Evolutionary conservation across 1,284 basidiomycete species (phyloP).

Genomic region (Sanghuangporus baumii): DNA sequence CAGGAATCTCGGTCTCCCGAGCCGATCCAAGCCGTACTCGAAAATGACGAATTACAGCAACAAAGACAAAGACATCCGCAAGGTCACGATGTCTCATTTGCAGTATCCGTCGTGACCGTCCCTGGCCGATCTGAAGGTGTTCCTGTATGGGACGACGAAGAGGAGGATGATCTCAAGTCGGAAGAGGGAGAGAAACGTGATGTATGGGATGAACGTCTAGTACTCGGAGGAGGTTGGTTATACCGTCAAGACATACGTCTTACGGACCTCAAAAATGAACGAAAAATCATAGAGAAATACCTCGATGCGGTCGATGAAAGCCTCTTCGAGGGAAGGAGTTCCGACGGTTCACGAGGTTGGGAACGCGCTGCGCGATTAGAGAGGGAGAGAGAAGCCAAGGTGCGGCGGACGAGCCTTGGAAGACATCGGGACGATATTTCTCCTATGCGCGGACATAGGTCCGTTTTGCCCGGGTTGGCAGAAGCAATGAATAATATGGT

Average conservation of each 20-base stretch:
- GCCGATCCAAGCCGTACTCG: conserved; percentile 33
- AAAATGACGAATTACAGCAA: conserved; percentile 19
- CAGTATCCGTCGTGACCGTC: conserved; percentile 64
- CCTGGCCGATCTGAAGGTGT: conserved; percentile 58
- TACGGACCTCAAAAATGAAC: conserved; percentile 51
- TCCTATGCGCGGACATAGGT: conserved; percentile 44
- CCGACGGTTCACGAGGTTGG: conserved; percentile 50
- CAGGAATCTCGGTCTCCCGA: conserved; percentile 30
- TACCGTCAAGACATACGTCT: conserved; percentile 63
- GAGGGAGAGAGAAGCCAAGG: conserved; percentile 31
- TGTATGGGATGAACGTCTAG: conserved; percentile 73
- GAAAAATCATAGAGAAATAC: conserved; percentile 50
- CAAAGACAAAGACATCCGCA: neutral
- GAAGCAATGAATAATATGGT: conserved; percentile 18
- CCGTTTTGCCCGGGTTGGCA: conserved; percentile 15
- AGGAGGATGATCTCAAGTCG: conserved; percentile 38
- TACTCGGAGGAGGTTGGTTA: conserved; percentile 73
- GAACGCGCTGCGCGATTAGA: conserved; percentile 25
- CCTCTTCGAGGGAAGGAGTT: conserved; percentile 53
- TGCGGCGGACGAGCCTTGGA: conserved; percentile 45
- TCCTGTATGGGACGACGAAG: conserved; percentile 73
- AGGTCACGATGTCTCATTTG: conserved; percentile 48
- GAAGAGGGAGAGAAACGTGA: conserved; percentile 51
- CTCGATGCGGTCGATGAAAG: conserved; percentile 69
- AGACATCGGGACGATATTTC: conserved; percentile 41